Evolutionary conservation across 2,329 filamentous ascomycete genomes (phyloP).

Genomic region (Cryphonectria naterciae): DNA sequence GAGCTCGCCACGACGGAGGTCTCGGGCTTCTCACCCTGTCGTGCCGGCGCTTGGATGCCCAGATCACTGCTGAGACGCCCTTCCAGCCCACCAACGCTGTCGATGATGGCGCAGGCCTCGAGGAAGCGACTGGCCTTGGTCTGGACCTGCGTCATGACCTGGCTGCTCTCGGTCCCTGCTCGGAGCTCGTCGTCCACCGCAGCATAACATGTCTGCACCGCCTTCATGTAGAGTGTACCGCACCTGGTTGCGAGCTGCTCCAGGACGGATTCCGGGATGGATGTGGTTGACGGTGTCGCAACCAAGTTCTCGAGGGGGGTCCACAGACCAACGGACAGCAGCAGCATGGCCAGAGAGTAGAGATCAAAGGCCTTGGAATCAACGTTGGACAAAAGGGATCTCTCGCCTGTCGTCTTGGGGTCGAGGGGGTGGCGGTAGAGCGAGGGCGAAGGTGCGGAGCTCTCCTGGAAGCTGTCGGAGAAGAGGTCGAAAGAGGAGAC

Average conservation of each 20-base stretch:
- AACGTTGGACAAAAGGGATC: slow-evolving; percentile 52
- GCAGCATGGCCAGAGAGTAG: slow-evolving; percentile 73
- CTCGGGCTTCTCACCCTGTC: slow-evolving; percentile 17
- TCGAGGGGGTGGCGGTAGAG: slow-evolving; percentile 72
- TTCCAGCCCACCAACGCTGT: slow-evolving; percentile 61
- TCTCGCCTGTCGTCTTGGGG: slow-evolving; percentile 52
- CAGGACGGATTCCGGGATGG: slow-evolving; percentile 64
- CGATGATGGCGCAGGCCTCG: slow-evolving; percentile 65
- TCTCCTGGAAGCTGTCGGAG: slow-evolving; percentile 47
- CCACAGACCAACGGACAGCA: slow-evolving; percentile 79
- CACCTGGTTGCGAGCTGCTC: slow-evolving; percentile 69
- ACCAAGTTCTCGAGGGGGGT: slow-evolving; percentile 63
- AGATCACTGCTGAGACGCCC: slow-evolving; percentile 56
- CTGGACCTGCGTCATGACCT: slow-evolving; percentile 58
- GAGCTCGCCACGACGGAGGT: slow-evolving; percentile 21
- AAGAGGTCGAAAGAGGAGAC: slow-evolving; percentile 79
- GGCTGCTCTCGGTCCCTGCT: slow-evolving; percentile 51
- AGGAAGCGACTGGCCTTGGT: slow-evolving; percentile 60
- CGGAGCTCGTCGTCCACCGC: slow-evolving; percentile 68
- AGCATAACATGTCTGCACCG: slow-evolving; percentile 71
- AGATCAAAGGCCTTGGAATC: slow-evolving; percentile 68
- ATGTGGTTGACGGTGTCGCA: slow-evolving; percentile 49
- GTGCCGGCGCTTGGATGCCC: slow-evolving; percentile 30
- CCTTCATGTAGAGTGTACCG: slow-evolving; percentile 75
- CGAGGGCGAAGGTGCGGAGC: slow-evolving; percentile 38